A percentile compares a stretch with the other conserved stretches of the same genome.
Conservation (phyloP, 2,329 filamentous ascomycete genomes). For the Fusarium guadeloupense region DNA sequence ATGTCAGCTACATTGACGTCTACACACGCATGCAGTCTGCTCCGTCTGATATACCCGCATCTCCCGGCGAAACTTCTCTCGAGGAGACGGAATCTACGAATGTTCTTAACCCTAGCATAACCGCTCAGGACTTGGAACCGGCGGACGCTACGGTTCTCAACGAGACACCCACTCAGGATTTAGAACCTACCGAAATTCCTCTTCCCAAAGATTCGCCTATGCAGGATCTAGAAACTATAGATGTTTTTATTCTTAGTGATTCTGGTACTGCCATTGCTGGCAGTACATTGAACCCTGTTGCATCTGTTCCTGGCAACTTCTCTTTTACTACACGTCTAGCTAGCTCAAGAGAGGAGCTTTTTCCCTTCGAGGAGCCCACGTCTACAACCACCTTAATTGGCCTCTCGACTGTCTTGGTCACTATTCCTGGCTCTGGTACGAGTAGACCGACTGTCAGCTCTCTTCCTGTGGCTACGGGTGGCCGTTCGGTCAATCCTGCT, state of each 20-base stretch:
- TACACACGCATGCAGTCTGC: slow-evolving; percentile 45
- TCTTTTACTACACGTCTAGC: not conserved
- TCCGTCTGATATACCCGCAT: slow-evolving; percentile 8
- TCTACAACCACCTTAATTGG: slow-evolving; percentile 42
- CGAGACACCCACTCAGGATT: not conserved
- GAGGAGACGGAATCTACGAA: too few species aligned
- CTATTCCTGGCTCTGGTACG: slow-evolving; percentile 32
- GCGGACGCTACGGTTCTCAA: not conserved
- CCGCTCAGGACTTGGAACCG: not conserved
- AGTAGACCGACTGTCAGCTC: slow-evolving; percentile 20
- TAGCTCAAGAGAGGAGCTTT: not conserved
- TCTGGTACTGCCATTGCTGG: slow-evolving; percentile 3
- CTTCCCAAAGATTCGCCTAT: not conserved
- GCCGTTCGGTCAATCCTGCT: slow-evolving; percentile 44
- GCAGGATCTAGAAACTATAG: not conserved
- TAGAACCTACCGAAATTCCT: not conserved
- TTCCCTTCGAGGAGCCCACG: slow-evolving; percentile 31
- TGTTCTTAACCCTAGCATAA: too few species aligned
- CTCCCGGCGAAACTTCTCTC: not conserved
- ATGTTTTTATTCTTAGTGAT: not conserved
- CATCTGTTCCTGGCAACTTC: not conserved
- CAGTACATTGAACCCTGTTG: not conserved
- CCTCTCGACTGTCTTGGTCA: slow-evolving; percentile 42
- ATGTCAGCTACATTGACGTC: slow-evolving; percentile 65
- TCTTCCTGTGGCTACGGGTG: slow-evolving; percentile 15